These are phyloP conservation scores for Limonium bicolor DNA, from an alignment of 148 eudicot genomes.

Conservation along the genomic window DNA sequence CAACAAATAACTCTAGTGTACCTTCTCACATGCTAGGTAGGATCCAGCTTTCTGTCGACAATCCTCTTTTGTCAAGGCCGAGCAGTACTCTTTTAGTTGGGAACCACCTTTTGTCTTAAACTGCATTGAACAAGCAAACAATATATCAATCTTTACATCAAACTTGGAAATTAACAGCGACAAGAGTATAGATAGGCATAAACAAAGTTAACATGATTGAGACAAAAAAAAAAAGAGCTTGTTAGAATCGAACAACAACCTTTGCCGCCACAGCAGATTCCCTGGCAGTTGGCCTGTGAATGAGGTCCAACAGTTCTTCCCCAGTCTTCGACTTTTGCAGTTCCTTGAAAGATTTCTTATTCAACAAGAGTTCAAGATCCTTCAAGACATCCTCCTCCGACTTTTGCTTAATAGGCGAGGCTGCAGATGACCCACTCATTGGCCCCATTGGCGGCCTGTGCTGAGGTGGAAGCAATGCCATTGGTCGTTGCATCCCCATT, in stretches of 20 bases:
- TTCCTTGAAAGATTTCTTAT: constrained; percentile 77
- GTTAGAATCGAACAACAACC: too few relatives aligned
- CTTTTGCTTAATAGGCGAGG: constrained; percentile 21
- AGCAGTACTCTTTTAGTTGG: constrained; percentile 82
- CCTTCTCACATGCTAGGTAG: constrained; percentile 84
- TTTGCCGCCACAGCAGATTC: constrained; percentile 84
- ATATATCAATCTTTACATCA: not conserved
- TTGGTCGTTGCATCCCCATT: constrained; percentile 49
- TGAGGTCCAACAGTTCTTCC: constrained; percentile 85
- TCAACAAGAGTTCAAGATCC: constrained; percentile 72
- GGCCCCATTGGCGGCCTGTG: constrained; percentile 43
- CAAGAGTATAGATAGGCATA: not conserved
- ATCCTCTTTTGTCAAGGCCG: constrained; percentile 91
- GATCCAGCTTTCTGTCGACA: constrained; percentile 74
- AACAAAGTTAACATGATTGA: not conserved
- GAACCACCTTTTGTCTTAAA: constrained; percentile 93
- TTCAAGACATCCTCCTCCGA: constrained; percentile 77
- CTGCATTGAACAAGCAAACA: constrained; percentile 15
- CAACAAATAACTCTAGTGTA: constrained; percentile 7
- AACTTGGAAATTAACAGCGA: not conserved
- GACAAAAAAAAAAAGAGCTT: not conserved
- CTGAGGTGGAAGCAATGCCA: constrained; percentile 52
- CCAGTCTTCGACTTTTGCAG: constrained; percentile 87
- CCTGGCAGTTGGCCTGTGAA: constrained; percentile 78
- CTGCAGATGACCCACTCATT: constrained; percentile 20